Percentiles rank a stretch among this genome's conserved stretches.
Evolutionary conservation across 2,329 filamentous ascomycete genomes (phyloP).

Genomic region (Penicillium brasilianum): DNA sequence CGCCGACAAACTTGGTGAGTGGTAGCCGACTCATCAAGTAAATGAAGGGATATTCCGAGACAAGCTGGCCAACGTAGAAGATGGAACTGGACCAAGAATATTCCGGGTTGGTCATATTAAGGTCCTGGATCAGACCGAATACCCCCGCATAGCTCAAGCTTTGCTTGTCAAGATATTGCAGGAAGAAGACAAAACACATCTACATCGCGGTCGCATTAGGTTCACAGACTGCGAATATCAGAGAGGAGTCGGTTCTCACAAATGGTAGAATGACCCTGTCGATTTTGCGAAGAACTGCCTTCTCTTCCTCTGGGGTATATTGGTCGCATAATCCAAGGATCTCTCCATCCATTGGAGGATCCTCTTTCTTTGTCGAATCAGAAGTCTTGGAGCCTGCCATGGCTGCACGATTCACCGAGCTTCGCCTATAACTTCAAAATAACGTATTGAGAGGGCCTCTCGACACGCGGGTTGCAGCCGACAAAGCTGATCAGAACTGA

Average conservation of each 20-base stretch:
- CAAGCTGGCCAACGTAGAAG: conserved; percentile 49
- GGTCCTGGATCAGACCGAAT: conserved; percentile 52
- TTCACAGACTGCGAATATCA: background rate
- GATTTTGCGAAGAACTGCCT: conserved; percentile 26
- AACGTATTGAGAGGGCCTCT: background rate
- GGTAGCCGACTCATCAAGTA: conserved; percentile 58
- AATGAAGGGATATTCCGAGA: conserved; percentile 57
- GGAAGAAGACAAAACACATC: conserved; percentile 52
- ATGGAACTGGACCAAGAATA: conserved; percentile 44
- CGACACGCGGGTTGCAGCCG: background rate
- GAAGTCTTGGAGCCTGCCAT: conserved; percentile 17
- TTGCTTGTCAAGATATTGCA: conserved; percentile 53
- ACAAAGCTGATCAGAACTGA: background rate
- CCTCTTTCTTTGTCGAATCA: conserved; percentile 15
- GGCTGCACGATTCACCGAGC: background rate
- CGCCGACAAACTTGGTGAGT: conserved; percentile 57
- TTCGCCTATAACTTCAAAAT: background rate
- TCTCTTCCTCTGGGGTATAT: conserved; percentile 25
- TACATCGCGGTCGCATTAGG: conserved; percentile 18
- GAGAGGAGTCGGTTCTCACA: conserved; percentile 12
- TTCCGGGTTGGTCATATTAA: conserved; percentile 51
- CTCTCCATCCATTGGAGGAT: conserved; percentile 5
- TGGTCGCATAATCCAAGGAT: conserved; percentile 12
- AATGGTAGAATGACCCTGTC: conserved; percentile 29
- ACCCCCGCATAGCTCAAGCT: conserved; percentile 55